These are phyloP conservation scores for Phytophthora syringae DNA, from an alignment of 352 stramenopile genomes.

Conservation along the genomic window DNA sequence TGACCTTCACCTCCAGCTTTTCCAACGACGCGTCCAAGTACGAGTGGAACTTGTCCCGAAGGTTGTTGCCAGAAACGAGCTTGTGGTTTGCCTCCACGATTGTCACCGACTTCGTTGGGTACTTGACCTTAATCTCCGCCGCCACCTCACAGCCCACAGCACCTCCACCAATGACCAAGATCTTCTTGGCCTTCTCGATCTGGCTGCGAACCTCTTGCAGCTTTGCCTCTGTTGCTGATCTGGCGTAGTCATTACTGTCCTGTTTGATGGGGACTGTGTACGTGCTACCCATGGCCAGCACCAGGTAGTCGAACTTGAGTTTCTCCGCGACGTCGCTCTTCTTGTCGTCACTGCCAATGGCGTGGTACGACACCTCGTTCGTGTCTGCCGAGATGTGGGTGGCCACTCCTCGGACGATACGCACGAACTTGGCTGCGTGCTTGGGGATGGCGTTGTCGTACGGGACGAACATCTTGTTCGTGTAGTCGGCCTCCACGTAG, in stretches of 20 bases:
- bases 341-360: constrained; percentile 38
- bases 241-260: constrained; percentile 29
- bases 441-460: constrained; percentile 66
- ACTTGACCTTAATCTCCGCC: constrained; percentile 61
- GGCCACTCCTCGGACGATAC: constrained; percentile 47
- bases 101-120: constrained; percentile 63
- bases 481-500: constrained; percentile 56
- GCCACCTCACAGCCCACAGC: constrained; percentile 67
- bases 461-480: constrained; percentile 69
- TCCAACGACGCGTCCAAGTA: constrained; percentile 30
- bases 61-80: constrained; percentile 43
- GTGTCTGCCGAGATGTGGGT: constrained; percentile 33
- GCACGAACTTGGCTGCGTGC: constrained; percentile 34
- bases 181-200: constrained; percentile 41
- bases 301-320: constrained; percentile 66
- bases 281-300: constrained; percentile 64
- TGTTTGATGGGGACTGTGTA: constrained; percentile 69
- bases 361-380: constrained; percentile 50
- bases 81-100: constrained; percentile 48
- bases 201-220: constrained; percentile 46
- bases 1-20: constrained; percentile 55
- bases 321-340: constrained; percentile 31
- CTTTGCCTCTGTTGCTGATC: constrained; percentile 37
- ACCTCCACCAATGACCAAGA: constrained; percentile 57
- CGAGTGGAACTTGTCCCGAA: constrained; percentile 46